A percentile compares a stretch with the other conserved stretches of the same genome.
phyloP scores from a whole-genome alignment of 495 filamentous ascomycete species.

The Polyplosphaeria fusca region DNA sequence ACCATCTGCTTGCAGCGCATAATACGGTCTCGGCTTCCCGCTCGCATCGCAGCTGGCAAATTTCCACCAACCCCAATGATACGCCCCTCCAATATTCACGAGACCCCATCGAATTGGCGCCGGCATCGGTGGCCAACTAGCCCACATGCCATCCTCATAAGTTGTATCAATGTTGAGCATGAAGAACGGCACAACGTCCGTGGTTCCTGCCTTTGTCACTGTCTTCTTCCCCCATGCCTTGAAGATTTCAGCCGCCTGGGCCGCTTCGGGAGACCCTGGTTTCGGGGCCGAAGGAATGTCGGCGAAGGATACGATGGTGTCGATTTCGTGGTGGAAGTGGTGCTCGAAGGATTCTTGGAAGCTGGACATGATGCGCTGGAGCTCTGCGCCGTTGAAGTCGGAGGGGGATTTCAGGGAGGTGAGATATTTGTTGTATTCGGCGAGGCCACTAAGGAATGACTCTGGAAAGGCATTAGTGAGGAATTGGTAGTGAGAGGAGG shows the following conservation, averaged over 20 bases:
- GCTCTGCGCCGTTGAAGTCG: slow-evolving; percentile 45
- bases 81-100: slow-evolving; percentile 46
- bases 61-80: slow-evolving; percentile 51
- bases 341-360: slow-evolving; percentile 50
- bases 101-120: slow-evolving; percentile 27
- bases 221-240: slow-evolving; percentile 44
- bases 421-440: slow-evolving; percentile 50
- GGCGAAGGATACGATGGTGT: slow-evolving; percentile 50
- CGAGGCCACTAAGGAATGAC: slow-evolving; percentile 50
- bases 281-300: slow-evolving; percentile 41
- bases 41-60: slow-evolving; percentile 49
- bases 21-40: slow-evolving; percentile 20
- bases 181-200: slow-evolving; percentile 51
- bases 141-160: slow-evolving; percentile 54
- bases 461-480: slow-evolving; percentile 39
- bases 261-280: slow-evolving; percentile 22
- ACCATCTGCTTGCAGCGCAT: slow-evolving; percentile 9
- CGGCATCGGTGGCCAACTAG: slow-evolving; percentile 31
- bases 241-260: slow-evolving; percentile 40
- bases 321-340: slow-evolving; percentile 55
- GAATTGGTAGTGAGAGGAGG: not conserved
- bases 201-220: slow-evolving; percentile 21
- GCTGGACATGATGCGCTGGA: slow-evolving; percentile 47
- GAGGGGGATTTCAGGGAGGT: slow-evolving; percentile 30
- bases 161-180: slow-evolving; percentile 55